phyloP scores from a whole-genome alignment of 140 eudicot species.

The Stevia rebaudiana region DNA sequence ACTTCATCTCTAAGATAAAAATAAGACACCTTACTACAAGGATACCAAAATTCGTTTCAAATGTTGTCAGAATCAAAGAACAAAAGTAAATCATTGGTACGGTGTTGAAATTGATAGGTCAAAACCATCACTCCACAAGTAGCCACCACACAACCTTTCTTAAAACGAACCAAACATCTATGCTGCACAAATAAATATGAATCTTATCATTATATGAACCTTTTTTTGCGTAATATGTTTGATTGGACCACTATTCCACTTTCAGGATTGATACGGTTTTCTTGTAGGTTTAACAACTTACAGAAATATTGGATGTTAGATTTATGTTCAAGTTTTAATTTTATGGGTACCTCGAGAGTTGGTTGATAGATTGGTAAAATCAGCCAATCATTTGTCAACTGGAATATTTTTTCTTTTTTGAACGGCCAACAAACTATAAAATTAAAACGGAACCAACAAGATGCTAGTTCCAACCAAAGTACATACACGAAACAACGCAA shows the following conservation, averaged over 20 bases:
- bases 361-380: background rate
- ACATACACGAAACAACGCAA: no score
- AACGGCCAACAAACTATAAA: no score
- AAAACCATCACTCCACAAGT: conserved; percentile 7
- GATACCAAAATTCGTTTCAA: no score
- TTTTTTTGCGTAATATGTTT: background rate
- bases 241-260: conserved; percentile 14
- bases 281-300: conserved; percentile 2
- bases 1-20: no score
- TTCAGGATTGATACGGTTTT: conserved; percentile 6
- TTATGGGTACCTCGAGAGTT: no score
- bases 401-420: no score
- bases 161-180: no score
- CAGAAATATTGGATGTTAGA: background rate
- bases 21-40: no score
- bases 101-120: conserved; percentile 16
- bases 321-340: background rate
- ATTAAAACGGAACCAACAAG: no score
- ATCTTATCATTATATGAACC: conserved; percentile 7
- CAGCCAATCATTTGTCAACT: background rate
- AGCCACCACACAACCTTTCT: no score
- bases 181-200: background rate
- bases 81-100: background rate
- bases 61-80: no score
- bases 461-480: no score